phyloP scores from a whole-genome alignment of 1,139 yeast species.

The Yamadazyma jaroonii region DNA sequence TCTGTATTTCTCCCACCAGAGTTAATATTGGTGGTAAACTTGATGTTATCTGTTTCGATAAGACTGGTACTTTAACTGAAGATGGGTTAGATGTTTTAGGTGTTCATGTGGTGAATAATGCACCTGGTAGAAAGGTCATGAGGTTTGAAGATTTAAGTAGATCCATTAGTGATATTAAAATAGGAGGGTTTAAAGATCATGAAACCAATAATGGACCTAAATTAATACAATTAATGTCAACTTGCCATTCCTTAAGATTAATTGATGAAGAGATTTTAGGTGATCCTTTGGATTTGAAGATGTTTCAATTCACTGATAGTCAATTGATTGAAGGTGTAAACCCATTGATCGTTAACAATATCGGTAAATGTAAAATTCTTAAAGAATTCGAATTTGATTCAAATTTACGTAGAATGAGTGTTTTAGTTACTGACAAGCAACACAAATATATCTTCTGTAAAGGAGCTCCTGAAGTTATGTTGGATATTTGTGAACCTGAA shows the following conservation, averaged over 20 bases:
- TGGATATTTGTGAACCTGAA: slow-evolving; percentile 66
- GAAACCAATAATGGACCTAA: slow-evolving; percentile 30
- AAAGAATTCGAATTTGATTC: slow-evolving; percentile 85
- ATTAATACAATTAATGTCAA: slow-evolving; percentile 58
- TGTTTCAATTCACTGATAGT: slow-evolving; percentile 90
- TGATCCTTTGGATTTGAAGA: slow-evolving; percentile 88
- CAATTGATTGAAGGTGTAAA: slow-evolving; percentile 51
- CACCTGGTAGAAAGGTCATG: slow-evolving; percentile 49
- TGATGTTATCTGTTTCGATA: slow-evolving; percentile 89
- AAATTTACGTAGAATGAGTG: slow-evolving; percentile 87
- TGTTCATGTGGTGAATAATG: slow-evolving; percentile 61
- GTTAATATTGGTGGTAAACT: slow-evolving; percentile 94
- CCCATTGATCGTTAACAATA: slow-evolving; percentile 14
- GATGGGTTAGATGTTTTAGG: slow-evolving; percentile 95
- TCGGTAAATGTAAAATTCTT: slow-evolving; percentile 43
- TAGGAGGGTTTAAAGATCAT: slow-evolving; percentile 13
- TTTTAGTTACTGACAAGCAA: slow-evolving; percentile 44
- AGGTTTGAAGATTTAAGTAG: slow-evolving; percentile 47
- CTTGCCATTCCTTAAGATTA: slow-evolving; percentile 83
- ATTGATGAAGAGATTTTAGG: slow-evolving; percentile 83
- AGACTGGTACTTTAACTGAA: slow-evolving; percentile 96
- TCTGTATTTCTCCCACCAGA: slow-evolving; percentile 89
- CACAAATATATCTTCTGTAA: slow-evolving; percentile 62
- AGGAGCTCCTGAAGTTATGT: slow-evolving; percentile 98
- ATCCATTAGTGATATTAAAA: slow-evolving; percentile 23